phyloP scores from a whole-genome alignment of 2,329 filamentous ascomycete genomes.

The Colletotrichum salicis region DNA sequence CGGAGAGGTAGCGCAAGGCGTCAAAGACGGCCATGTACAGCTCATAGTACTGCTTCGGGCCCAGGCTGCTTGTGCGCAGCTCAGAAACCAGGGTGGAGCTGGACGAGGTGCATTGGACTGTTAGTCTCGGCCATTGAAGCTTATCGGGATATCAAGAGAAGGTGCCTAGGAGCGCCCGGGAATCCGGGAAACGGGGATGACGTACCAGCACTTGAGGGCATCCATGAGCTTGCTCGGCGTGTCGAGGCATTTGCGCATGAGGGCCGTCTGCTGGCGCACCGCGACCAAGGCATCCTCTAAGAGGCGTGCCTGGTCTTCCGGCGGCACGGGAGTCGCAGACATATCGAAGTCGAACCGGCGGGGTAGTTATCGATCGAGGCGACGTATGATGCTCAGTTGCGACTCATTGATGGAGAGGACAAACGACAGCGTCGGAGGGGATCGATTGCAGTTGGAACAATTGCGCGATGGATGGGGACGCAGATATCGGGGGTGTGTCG shows the following conservation, averaged over 20 bases:
- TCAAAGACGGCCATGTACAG: conserved; percentile 99
- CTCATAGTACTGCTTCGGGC: conserved; percentile 99
- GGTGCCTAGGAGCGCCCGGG: conserved; percentile 35
- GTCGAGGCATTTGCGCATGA: conserved; percentile 98
- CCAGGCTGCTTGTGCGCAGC: conserved; percentile 92
- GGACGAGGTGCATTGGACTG: conserved; percentile 23
- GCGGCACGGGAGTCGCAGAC: conserved; percentile 67
- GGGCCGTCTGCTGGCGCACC: conserved; percentile 93
- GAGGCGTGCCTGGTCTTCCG: conserved; percentile 88
- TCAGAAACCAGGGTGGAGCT: conserved; percentile 99
- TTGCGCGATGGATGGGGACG: not conserved
- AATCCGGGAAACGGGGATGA: conserved; percentile 39
- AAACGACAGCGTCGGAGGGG: conserved; percentile 1
- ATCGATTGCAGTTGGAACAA: not conserved
- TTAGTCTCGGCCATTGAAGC: conserved; percentile 34
- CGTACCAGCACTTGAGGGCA: conserved; percentile 98
- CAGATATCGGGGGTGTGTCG: not conserved
- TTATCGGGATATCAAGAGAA: conserved; percentile 9
- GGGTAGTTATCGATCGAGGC: conserved; percentile 36
- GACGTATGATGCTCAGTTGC: conserved; percentile 25
- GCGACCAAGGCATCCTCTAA: conserved; percentile 97
- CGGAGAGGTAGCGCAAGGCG: conserved; percentile 93
- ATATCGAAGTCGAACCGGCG: conserved; percentile 40
- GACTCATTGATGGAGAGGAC: conserved; percentile 23
- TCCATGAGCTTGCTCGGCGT: conserved; percentile 99